Evolutionary conservation across 2,329 filamentous ascomycete genomes (phyloP).

Genomic region (Xylariaceae sp.): DNA sequence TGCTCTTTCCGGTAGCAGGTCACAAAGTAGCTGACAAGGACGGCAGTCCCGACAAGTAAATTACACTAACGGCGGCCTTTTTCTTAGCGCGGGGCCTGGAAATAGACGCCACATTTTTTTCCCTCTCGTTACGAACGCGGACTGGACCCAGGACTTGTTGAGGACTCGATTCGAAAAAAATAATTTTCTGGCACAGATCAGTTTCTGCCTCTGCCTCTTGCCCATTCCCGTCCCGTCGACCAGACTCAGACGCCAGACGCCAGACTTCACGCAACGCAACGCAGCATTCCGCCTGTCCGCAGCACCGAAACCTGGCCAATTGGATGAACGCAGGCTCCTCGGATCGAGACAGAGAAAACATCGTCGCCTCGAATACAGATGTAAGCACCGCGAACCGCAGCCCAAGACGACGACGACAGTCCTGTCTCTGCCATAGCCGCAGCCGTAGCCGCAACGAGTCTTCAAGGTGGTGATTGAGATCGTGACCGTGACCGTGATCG

Average conservation of each 20-base stretch:
- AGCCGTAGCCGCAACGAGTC: background rate
- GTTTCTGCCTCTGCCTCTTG: background rate
- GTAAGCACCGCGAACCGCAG: conserved; percentile 3
- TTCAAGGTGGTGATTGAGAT: background rate
- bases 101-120: conserved; percentile 22
- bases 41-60: conserved; percentile 1
- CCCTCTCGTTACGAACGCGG: conserved; percentile 14
- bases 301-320: conserved; percentile 12
- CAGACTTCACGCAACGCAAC: background rate
- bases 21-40: conserved; percentile 1
- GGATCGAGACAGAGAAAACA: background rate
- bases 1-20: conserved; percentile 18
- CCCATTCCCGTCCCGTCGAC: background rate
- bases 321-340: conserved; percentile 2
- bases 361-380: conserved; percentile 8
- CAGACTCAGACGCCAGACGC: background rate
- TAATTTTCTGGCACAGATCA: conserved; percentile 13
- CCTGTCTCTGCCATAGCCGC: background rate
- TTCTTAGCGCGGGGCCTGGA: conserved; percentile 21
- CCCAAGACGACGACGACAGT: background rate
- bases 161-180: conserved; percentile 17
- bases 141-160: background rate
- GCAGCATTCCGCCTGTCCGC: background rate
- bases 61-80: conserved; percentile 13
- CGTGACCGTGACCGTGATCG: too few relatives aligned